These are phyloP conservation scores for Xylariomycetidae sp. DNA, from an alignment of 2,329 filamentous ascomycete genomes.

Conservation along the genomic window DNA sequence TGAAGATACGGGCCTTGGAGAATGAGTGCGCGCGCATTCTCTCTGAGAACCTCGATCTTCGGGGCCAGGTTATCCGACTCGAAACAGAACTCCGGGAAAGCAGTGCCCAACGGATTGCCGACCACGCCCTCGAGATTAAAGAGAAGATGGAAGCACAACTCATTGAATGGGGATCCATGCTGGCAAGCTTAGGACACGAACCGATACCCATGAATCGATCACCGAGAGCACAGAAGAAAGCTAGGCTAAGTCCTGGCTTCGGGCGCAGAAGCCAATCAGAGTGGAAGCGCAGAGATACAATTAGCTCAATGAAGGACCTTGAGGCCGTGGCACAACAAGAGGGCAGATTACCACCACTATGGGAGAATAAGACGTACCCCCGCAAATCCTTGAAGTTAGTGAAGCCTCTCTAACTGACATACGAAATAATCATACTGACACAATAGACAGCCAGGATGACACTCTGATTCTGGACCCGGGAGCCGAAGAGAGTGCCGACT, in stretches of 20 bases:
- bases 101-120: constrained; percentile 53
- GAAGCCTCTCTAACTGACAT: not conserved
- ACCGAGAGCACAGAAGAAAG: constrained; percentile 35
- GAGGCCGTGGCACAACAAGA: constrained; percentile 47
- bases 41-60: constrained; percentile 73
- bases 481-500: constrained; percentile 48
- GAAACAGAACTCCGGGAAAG: constrained; percentile 63
- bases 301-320: constrained; percentile 36
- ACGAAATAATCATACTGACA: constrained; percentile 16
- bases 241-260: too few relatives aligned
- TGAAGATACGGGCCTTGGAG: constrained; percentile 72
- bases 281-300: constrained; percentile 50
- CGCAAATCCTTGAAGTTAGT: constrained; percentile 62
- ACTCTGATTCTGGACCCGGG: constrained; percentile 55
- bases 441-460: constrained; percentile 48
- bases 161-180: constrained; percentile 61
- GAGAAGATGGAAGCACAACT: constrained; percentile 68
- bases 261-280: constrained; percentile 43
- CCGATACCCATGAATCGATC: constrained; percentile 46
- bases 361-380: constrained; percentile 65
- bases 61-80: constrained; percentile 64
- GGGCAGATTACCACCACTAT: constrained; percentile 60
- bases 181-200: constrained; percentile 61
- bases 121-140: constrained; percentile 66
- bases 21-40: constrained; percentile 70